These are phyloP conservation scores for Ascochyta pisi DNA, from an alignment of 2,329 filamentous ascomycete species.

Conservation along the genomic window DNA sequence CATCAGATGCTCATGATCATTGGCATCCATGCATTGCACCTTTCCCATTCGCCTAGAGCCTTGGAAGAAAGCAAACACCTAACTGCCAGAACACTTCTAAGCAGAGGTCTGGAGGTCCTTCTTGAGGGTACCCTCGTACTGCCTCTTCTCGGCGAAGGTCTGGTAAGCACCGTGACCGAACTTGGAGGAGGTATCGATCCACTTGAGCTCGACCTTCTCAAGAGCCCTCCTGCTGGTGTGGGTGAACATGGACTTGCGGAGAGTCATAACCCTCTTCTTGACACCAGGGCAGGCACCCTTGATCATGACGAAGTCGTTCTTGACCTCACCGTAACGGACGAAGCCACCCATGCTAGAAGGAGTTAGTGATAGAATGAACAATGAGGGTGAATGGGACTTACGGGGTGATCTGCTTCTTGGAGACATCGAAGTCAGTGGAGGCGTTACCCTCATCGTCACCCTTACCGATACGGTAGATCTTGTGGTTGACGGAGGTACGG, in stretches of 20 bases:
- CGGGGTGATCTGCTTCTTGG: conserved; percentile 99
- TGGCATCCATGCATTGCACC: conserved; percentile 42
- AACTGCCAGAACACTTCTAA: conserved; percentile 51
- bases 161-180: conserved; percentile 99
- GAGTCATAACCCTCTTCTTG: conserved; percentile 99
- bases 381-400: conserved; percentile 64
- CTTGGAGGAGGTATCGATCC: conserved; percentile 99
- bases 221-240: conserved; percentile 95
- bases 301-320: conserved; percentile 98
- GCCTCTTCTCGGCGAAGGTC: conserved; percentile 96
- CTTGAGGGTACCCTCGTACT: conserved; percentile 98
- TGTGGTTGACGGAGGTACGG: conserved; percentile 99
- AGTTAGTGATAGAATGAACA: conserved; percentile 43
- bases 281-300: conserved; percentile 98
- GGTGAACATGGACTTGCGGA: conserved; percentile 97
- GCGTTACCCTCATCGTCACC: conserved; percentile 88
- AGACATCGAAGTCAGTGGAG: conserved; percentile 92
- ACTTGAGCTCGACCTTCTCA: conserved; percentile 99
- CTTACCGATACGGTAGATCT: conserved; percentile 99
- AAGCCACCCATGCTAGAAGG: conserved; percentile 89
- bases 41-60: conserved; percentile 48
- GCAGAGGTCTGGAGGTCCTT: conserved; percentile 77
- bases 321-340: conserved; percentile 98
- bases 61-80: conserved; percentile 45
- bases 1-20: conserved; percentile 41